Percentiles rank a stretch among this genome's conserved stretches.
Conservation (phyloP, 164 flowering plant genomes). For the Euptelea pleiosperma region DNA sequence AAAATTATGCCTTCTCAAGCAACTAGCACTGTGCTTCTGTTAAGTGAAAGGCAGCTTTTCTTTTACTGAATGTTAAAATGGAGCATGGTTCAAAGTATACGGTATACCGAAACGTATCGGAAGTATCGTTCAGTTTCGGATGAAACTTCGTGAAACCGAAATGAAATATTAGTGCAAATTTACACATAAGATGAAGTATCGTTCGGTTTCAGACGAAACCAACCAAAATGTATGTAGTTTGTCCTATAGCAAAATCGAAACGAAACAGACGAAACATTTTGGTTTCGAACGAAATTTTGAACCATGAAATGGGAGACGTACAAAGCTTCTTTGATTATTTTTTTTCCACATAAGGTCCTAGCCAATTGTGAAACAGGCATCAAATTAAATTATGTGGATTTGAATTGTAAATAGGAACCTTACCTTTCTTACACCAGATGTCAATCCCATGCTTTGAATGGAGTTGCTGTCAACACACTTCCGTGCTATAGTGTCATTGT, state of each 20-base stretch:
- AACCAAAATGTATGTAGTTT: not conserved
- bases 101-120: not conserved
- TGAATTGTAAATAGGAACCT: not conserved
- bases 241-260: no score
- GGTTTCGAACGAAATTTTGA: not conserved
- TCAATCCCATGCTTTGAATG: conserved; percentile 74
- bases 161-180: no score
- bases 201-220: not conserved
- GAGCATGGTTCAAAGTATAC: not conserved
- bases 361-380: not conserved
- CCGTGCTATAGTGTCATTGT: conserved; percentile 34
- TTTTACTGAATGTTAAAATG: no score
- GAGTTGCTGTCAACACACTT: conserved; percentile 53
- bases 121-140: no score
- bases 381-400: not conserved
- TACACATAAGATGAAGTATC: no score
- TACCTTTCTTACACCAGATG: conserved; percentile 97
- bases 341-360: no score
- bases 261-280: no score
- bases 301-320: not conserved
- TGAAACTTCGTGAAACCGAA: no score
- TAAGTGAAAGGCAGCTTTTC: no score
- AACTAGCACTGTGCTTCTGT: not conserved
- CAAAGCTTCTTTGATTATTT: no score
- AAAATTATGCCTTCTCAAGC: not conserved